Base-by-base conservation (phyloP, 441 rosid genomes). In the Monsonia emarginata region DNA sequence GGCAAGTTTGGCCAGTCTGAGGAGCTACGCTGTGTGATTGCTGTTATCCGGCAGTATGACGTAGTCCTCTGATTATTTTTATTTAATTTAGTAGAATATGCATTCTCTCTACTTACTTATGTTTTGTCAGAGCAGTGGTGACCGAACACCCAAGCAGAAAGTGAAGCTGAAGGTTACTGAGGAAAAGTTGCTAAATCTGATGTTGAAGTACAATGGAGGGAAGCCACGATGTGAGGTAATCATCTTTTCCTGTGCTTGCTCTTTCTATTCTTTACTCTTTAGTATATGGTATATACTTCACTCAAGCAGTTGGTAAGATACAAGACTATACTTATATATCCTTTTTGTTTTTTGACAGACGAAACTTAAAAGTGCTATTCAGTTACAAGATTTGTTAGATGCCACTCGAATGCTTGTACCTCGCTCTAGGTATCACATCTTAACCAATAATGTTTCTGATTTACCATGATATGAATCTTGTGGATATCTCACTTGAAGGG, bases 121-220 rank as follows among this genome's bases (percentile, higher is more conserved):
- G 13, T 71, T 70, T 71, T 70, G 54, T 69, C 28, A 75, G 69
- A 65, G 65, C 86, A 95, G 99, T 69, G 99, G 99, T 70, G 99
- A 95, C 80, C 85, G 99, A 83, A 95, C 99, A 79, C 96, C 99
- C 75, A 95, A 95, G 79, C 99, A 95, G 80, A 95, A 95, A 83
- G 99, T 95, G 76, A 95, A 95, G 78, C 80, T 95, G 85, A 92
- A 86, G 80, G 98, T 95, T 70, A 92, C 99, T 0, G 99, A 95
- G 84, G 98, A 95, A 78, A 95, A 85, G 74, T 81, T 95, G 70
- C 79, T 95, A 52, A 95, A 89, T 81, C 78, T 95, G 81, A 87
- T 95, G 98, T 75, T 90, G 69, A 95, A 95, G 76, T 95, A 95
- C 83, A 95, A 95, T 76, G 99, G 99, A 34, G 97, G 99, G 30